Conservation (phyloP, 257 asterid genomes). For the Solanum okadae region DNA sequence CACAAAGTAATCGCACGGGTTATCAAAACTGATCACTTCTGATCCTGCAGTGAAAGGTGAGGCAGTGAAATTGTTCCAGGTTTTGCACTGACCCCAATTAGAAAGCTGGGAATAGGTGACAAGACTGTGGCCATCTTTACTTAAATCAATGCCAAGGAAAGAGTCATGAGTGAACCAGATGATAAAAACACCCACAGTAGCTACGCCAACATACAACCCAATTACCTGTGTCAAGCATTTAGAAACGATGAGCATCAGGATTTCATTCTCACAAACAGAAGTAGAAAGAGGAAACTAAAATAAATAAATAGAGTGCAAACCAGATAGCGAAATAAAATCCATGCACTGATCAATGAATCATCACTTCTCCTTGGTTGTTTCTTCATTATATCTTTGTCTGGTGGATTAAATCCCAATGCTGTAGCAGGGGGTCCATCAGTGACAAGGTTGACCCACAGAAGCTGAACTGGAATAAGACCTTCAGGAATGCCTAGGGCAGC, state of each 20-base stretch:
- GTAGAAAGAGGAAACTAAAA: not conserved
- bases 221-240: slow-evolving; percentile 46
- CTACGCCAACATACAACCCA: slow-evolving; percentile 84
- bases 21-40: slow-evolving; percentile 35
- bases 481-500: slow-evolving; percentile 98
- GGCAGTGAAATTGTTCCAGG: slow-evolving; percentile 78
- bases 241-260: not conserved
- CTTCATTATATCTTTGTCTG: slow-evolving; percentile 92
- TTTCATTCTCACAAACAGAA: not conserved
- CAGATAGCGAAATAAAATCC: slow-evolving; percentile 94
- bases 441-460: slow-evolving; percentile 94
- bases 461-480: slow-evolving; percentile 97
- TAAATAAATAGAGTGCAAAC: slow-evolving; percentile 16
- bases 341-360: slow-evolving; percentile 85
- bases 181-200: slow-evolving; percentile 85
- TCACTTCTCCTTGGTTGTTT: slow-evolving; percentile 89
- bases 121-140: slow-evolving; percentile 87
- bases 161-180: slow-evolving; percentile 85
- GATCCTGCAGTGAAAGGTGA: slow-evolving; percentile 85
- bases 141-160: slow-evolving; percentile 87
- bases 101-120: slow-evolving; percentile 80
- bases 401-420: slow-evolving; percentile 98
- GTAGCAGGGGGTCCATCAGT: slow-evolving; percentile 99
- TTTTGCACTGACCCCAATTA: slow-evolving; percentile 84
- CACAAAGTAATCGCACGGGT: slow-evolving; percentile 87